phyloP scores from a whole-genome alignment of 139 green algal genomes.

The Tetradesmus obliquus region DNA sequence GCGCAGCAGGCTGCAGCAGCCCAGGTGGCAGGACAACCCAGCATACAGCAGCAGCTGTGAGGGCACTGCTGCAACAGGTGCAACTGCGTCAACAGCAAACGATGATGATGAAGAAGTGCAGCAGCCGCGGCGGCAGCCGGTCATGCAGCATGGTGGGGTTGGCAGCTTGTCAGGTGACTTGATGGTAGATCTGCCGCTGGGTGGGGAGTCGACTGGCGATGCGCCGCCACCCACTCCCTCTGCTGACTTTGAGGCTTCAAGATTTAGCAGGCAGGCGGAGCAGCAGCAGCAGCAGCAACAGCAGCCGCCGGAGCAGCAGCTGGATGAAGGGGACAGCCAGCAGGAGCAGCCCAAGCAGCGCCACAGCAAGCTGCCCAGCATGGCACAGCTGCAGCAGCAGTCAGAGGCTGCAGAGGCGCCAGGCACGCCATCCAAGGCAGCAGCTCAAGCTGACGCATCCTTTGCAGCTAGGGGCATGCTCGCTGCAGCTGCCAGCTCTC shows the following conservation, averaged over 20 bases:
- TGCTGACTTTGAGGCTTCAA: not conserved
- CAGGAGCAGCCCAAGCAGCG: not conserved
- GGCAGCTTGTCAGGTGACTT: not conserved
- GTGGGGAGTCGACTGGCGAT: not conserved
- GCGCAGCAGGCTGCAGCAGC: conserved; percentile 24
- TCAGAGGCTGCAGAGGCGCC: not conserved
- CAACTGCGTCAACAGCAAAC: not conserved
- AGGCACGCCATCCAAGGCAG: not conserved
- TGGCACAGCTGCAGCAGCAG: not conserved
- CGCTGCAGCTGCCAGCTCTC: not conserved
- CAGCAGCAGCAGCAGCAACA: not conserved
- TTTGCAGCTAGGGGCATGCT: not conserved
- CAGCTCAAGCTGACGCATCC: not conserved
- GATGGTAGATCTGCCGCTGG: not conserved
- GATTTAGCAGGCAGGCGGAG: not conserved
- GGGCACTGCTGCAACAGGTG: not conserved
- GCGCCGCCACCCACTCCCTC: conserved; percentile 12
- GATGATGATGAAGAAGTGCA: not conserved
- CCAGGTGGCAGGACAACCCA: not conserved
- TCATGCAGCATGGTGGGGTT: not conserved
- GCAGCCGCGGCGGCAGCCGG: not conserved
- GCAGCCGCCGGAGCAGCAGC: not conserved
- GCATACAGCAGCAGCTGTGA: conserved; percentile 9
- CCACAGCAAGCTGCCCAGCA: not conserved
- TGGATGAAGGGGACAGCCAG: not conserved